phyloP scores from a whole-genome alignment of 2,329 filamentous ascomycete species.

The Colletotrichum sojae region DNA sequence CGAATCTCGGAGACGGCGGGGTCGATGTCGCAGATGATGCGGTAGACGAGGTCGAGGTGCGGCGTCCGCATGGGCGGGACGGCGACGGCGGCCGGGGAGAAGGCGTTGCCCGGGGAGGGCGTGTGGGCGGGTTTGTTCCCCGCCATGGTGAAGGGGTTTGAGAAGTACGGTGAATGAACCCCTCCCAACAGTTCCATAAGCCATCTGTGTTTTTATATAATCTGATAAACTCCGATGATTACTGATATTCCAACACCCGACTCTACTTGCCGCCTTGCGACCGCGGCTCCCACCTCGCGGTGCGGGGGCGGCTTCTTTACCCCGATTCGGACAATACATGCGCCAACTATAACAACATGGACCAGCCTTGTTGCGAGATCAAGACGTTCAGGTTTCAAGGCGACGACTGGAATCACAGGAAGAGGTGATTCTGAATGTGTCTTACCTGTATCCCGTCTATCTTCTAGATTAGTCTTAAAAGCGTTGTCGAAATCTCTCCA shows the following conservation, averaged over 20 bases:
- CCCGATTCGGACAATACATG: constrained; percentile 10
- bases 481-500: background rate
- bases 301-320: constrained; percentile 20
- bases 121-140: constrained; percentile 14
- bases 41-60: constrained; percentile 44
- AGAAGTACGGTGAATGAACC: too few relatives aligned
- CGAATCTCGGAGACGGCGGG: constrained; percentile 35
- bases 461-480: background rate
- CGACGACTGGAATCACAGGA: too few relatives aligned
- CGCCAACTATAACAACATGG: constrained; percentile 1
- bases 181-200: too few relatives aligned
- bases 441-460: too few relatives aligned
- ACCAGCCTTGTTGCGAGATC: background rate
- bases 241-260: background rate
- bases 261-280: constrained; percentile 2
- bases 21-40: constrained; percentile 44
- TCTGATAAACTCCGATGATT: too few relatives aligned
- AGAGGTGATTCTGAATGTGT: too few relatives aligned
- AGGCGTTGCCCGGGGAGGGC: constrained; percentile 38
- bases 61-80: constrained; percentile 43
- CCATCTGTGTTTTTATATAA: too few relatives aligned
- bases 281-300: background rate
- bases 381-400: background rate
- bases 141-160: background rate
- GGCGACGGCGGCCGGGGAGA: constrained; percentile 37